Evolutionary conservation across 352 stramenopile genomes (phyloP).

Genomic region (Globisporangium nodosum): DNA sequence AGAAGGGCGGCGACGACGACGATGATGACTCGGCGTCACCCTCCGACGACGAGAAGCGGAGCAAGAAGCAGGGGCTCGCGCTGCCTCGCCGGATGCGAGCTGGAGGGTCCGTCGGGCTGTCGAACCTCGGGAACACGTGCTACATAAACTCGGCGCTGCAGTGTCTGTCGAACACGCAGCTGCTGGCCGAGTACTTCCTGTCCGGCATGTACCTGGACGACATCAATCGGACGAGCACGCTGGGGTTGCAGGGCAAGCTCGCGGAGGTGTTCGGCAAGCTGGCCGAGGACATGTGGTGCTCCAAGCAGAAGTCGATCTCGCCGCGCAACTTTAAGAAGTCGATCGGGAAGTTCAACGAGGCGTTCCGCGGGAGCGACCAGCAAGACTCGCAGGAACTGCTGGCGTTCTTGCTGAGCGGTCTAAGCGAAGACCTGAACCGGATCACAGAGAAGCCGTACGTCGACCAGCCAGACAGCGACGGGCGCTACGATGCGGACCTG

Average conservation of each 20-base stretch:
- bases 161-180: conserved; percentile 94
- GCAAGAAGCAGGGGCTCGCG: conserved; percentile 45
- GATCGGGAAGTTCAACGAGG: conserved; percentile 93
- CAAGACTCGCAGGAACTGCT: conserved; percentile 98
- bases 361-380: conserved; percentile 96
- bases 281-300: conserved; percentile 94
- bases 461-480: conserved; percentile 96
- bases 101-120: conserved; percentile 67
- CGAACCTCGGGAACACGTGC: conserved; percentile 94
- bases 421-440: conserved; percentile 98
- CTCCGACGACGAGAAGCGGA: conserved; percentile 50
- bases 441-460: conserved; percentile 97
- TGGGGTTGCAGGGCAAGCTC: conserved; percentile 94
- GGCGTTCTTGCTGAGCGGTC: conserved; percentile 93
- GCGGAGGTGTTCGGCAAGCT: conserved; percentile 94
- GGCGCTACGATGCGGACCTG: conserved; percentile 95
- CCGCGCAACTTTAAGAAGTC: conserved; percentile 93
- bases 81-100: conserved; percentile 70
- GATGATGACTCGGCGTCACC: conserved; percentile 39
- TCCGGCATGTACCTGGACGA: conserved; percentile 89
- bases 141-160: conserved; percentile 95
- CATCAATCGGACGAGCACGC: conserved; percentile 95
- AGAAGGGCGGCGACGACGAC: conserved; percentile 38
- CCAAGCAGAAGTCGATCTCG: conserved; percentile 90
- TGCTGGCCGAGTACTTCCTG: conserved; percentile 96